Evolutionary conservation across 148 eudicot genomes (phyloP), one percentile per base, ranked within the genome.

Genomic region (Rhododendron ovatum): DNA sequence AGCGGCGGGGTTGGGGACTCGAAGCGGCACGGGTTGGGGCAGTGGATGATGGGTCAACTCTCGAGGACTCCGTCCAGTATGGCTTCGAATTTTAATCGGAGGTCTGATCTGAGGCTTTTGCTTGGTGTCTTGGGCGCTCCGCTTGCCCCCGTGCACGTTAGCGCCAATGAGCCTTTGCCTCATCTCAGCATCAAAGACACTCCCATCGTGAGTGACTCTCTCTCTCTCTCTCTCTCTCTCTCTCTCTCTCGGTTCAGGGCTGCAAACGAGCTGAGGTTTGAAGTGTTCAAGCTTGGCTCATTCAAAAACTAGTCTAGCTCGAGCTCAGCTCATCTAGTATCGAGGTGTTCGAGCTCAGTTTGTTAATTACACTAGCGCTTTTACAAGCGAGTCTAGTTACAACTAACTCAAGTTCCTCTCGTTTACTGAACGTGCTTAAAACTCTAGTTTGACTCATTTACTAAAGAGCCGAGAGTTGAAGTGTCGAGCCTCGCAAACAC

Each of bases 91-190:
- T 86, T 48, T 35, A 51, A 26, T 30, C 88, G 78, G 83, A 61
- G 91, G 84, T 90, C 93, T 73, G 94, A 92, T 86, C 78, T 92
- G 83, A 89, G 94, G 84, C 78, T 92, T 57, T 79, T 92, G 87
- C 88, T 92, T 15, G 93, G 93, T 0, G 93, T 92, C 0, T 85
- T 92, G 94, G 93, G 93, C n/a, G 94, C 94, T 17, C 94, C 94
- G 14, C 85, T 92, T 4, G 94, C 92, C 17, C 94, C 94, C 33
- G 91, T 90, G 88, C 89, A 91, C 80, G 94, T 92, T 80, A 86
- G 88, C 88, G 63, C 86, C 63, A 83, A 39, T 12, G 91, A 88
- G 59, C 89, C 92, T 53, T 63, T 87, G 82, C 94, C 93, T 77
- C 93, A 90, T 59, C 91, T 92, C 45, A 86, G 93, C 84, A 86